Percentiles rank a stretch among this genome's conserved stretches.
Evolutionary conservation across 176 grass and related monocot genomes (phyloP).

Genomic region (Musa beccarii): DNA sequence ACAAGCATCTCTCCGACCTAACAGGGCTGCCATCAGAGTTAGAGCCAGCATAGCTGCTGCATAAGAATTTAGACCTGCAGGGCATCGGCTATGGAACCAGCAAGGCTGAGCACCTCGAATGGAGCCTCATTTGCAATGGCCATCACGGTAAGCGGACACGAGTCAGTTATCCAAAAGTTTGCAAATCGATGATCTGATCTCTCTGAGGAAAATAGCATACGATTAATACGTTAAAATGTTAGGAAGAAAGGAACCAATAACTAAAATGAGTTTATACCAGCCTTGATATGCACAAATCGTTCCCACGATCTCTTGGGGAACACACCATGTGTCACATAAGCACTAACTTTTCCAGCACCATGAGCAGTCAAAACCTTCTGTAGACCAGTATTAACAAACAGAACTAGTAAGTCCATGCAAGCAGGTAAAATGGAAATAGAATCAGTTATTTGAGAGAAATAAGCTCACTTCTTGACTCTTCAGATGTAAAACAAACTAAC

Average conservation of each 20-base stretch:
- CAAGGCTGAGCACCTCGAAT: constrained; percentile 85
- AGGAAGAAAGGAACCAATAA: constrained; percentile 5
- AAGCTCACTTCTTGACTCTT: background rate
- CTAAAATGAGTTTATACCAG: constrained; percentile 32
- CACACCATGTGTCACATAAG: constrained; percentile 87
- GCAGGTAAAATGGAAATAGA: background rate
- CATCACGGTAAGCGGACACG: constrained; percentile 72
- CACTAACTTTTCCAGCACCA: constrained; percentile 96
- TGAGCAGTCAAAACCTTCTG: constrained; percentile 87
- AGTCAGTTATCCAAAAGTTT: constrained; percentile 98
- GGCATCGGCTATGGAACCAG: constrained; percentile 65
- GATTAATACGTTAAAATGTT: background rate
- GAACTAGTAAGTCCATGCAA: background rate
- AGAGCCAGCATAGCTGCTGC: too few relatives aligned
- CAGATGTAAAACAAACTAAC: background rate
- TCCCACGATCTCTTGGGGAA: constrained; percentile 83
- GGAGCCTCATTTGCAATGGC: constrained; percentile 48
- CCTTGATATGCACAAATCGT: constrained; percentile 73
- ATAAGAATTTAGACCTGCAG: constrained; percentile 62
- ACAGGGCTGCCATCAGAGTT: background rate
- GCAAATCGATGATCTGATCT: constrained; percentile 47
- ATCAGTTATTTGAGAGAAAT: background rate
- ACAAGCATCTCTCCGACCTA: background rate
- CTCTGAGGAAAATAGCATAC: constrained; percentile 35
- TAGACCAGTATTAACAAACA: background rate